phyloP scores from a whole-genome alignment of 768 basidiomycete genomes.

The Suillus luteus region DNA sequence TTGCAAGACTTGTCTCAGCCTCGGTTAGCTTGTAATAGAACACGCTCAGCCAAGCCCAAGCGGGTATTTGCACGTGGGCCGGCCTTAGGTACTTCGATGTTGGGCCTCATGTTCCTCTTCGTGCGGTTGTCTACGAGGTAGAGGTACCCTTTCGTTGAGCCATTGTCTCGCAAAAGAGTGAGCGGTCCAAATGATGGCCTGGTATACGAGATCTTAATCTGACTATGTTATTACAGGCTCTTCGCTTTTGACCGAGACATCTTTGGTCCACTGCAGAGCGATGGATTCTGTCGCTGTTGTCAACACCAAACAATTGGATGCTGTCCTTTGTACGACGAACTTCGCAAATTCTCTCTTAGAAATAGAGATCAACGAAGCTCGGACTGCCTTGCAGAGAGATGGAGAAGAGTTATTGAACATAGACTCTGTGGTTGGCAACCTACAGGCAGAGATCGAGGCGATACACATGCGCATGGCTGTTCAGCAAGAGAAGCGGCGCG shows the following conservation, averaged over 20 bases:
- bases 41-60: slow-evolving; percentile 1
- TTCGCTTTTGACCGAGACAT: neutral
- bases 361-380: slow-evolving; percentile 4
- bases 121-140: neutral
- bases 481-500: slow-evolving; percentile 24
- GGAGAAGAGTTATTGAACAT: slow-evolving; percentile 1
- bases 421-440: neutral
- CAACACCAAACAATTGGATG: neutral
- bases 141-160: neutral
- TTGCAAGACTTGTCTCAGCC: neutral
- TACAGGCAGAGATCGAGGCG: slow-evolving; percentile 1
- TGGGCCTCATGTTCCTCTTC: slow-evolving; percentile 1
- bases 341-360: neutral
- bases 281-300: neutral
- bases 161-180: neutral
- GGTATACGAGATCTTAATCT: neutral
- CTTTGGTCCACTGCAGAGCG: neutral
- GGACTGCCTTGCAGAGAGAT: neutral
- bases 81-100: neutral
- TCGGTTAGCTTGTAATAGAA: slow-evolving; percentile 1
- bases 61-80: neutral
- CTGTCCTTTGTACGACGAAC: neutral
- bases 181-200: neutral
- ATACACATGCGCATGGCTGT: slow-evolving; percentile 18
- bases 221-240: neutral